These are phyloP conservation scores for Wickerhamiella pararugosa DNA, from an alignment of 1,139 yeast species.

Conservation along the genomic window DNA sequence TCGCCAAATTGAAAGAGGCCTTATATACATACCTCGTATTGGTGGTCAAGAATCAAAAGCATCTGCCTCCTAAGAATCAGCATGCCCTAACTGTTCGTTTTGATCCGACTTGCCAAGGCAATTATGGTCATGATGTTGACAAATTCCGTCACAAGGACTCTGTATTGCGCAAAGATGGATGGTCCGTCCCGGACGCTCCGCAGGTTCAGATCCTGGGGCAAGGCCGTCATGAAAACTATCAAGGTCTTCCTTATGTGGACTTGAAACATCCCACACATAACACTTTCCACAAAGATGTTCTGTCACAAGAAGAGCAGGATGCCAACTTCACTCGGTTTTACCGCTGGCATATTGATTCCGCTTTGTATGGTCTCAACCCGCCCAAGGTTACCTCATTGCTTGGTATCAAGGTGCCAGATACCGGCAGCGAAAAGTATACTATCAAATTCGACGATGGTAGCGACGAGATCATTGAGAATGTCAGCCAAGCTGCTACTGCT, in stretches of 20 bases:
- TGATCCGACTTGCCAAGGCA: conserved; percentile 57
- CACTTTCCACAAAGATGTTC: conserved; percentile 54
- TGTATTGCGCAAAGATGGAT: conserved; percentile 66
- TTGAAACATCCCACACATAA: conserved; percentile 76
- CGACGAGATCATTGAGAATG: conserved; percentile 38
- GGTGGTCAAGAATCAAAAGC: conserved; percentile 54
- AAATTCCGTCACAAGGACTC: conserved; percentile 68
- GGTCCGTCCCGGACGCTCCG: conserved; percentile 64
- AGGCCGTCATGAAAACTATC: conserved; percentile 48
- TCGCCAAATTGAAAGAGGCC: conserved; percentile 44
- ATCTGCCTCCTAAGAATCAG: conserved; percentile 57
- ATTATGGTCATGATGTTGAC: conserved; percentile 65
- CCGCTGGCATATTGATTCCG: conserved; percentile 90
- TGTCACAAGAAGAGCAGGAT: conserved; percentile 46
- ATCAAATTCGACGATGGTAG: conserved; percentile 52
- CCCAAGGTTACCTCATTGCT: conserved; percentile 72
- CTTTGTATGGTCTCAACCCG: conserved; percentile 69
- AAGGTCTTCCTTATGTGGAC: conserved; percentile 53
- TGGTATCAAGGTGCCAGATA: conserved; percentile 60
- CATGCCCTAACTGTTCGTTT: conserved; percentile 57
- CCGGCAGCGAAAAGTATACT: conserved; percentile 7
- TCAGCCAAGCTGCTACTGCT: conserved; percentile 64
- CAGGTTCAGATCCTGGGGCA: conserved; percentile 84
- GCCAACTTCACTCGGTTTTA: conserved; percentile 61
- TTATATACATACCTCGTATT: conserved; percentile 54